Conservation (phyloP, 495 filamentous ascomycete species). For the Staphylotrichum longicolle region DNA sequence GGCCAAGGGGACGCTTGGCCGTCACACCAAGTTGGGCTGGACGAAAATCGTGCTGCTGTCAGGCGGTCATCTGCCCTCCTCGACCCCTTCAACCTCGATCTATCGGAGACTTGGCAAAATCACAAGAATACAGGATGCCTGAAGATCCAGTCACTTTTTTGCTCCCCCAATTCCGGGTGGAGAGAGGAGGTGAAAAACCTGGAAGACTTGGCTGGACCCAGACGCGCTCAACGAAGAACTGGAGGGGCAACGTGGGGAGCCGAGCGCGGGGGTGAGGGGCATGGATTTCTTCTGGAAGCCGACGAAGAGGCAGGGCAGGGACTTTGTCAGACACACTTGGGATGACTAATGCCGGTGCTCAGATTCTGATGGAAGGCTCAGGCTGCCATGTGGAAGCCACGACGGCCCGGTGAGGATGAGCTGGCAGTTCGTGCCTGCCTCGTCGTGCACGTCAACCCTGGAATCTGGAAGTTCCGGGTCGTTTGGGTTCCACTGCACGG, state of each 20-base stretch:
- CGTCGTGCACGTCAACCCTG: background rate
- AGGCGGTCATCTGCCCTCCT: conserved; percentile 3
- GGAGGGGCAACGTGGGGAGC: background rate
- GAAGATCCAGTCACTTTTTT: too few relatives aligned
- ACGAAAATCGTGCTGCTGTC: conserved; percentile 10
- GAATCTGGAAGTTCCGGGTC: background rate
- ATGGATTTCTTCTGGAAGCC: conserved; percentile 31
- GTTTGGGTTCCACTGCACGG: conserved; percentile 1
- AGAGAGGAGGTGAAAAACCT: too few relatives aligned
- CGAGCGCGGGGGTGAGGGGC: conserved; percentile 9
- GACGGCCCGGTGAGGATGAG: conserved; percentile 8
- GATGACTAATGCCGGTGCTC: conserved; percentile 9
- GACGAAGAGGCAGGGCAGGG: background rate
- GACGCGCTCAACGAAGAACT: too few relatives aligned
- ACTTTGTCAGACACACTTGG: background rate
- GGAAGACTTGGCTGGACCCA: too few relatives aligned
- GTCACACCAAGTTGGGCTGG: conserved; percentile 22
- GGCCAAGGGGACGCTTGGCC: conserved; percentile 11
- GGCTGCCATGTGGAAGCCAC: conserved; percentile 17
- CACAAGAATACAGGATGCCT: too few relatives aligned
- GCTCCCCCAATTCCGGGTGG: too few relatives aligned
- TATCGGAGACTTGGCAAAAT: background rate
- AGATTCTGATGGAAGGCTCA: too few relatives aligned
- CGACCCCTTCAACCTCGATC: conserved; percentile 7
- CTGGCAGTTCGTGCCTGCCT: conserved; percentile 5